Base-by-base conservation (phyloP, 208 protist species). In the Porcisia hertigi region DNA sequence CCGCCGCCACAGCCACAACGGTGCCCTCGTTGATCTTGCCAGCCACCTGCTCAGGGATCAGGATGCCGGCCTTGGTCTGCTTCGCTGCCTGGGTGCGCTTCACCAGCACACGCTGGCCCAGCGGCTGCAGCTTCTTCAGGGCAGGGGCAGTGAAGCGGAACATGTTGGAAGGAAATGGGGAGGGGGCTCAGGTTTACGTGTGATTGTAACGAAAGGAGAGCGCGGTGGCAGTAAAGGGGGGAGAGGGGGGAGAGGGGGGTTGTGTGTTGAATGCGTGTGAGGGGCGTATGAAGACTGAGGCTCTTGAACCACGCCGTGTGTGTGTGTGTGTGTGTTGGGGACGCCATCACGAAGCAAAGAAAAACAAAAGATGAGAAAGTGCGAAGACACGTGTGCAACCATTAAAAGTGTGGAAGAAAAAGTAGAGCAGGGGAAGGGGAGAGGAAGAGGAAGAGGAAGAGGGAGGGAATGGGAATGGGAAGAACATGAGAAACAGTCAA, bases 21-120 rank as follows among this genome's bases (percentile, higher is more conserved):
- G 88, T 97, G 74, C 91, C 94, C 88, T 98, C 94, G 89, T 98
- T 98, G 80, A 96, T 86, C 89, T 98, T 98, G 59, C 89, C 89
- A 23, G 92, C 92, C n/a, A 95, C 90, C 86, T 96, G 91, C 88
- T 97, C 92, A 25, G 94, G 94, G 79, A 98, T 98, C 67, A 98
- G 92, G 75, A 98, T 88, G 69, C 94, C 94, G n/a, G 94, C 92
- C 92, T 96, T 94, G 63, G 94, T 98, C 86, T 97, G 90, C 88
- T 94, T 96, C 67, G 91, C 92, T n/a, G 94, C 86, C 85, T 92
- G 81, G 43, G 81, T 92, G 83, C 94, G 91, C 82, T 86, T 91
- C 82, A 98, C 88, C 79, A 98, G 87, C 80, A 98, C 94, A 77
- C 92, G 94, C 86, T 94, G 79, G 84, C 92, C 92, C 60, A 98